Evolutionary conservation across 1,284 basidiomycete genomes (phyloP), one percentile per base, ranked within the genome.

Genomic region (Anthracocystis walkeri): DNA sequence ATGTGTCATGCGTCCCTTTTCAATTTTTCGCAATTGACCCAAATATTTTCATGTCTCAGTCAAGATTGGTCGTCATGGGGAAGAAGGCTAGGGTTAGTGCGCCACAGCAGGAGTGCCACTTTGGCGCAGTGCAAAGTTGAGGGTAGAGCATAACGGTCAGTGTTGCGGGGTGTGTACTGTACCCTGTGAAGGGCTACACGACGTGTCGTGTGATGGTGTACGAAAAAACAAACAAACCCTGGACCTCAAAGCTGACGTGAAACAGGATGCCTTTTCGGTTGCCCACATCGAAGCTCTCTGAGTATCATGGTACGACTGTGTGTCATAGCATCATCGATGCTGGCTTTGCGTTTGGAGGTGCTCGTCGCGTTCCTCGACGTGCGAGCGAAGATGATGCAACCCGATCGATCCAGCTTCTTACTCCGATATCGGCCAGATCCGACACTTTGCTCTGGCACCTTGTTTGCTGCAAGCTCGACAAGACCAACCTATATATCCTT

Each of bases 231-330:
- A 46, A 16, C 16, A 27, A 48, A 29, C 46, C 46, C 46, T 48
- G 5, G 29, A 48, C 46, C 46, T 48, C 46, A 29, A 48, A 29
- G 46, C 46, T 48, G 46, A 48, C 46, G 46, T 48, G 46, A 48
- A 48, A 48, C 46, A 48, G 8, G n/a, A 25, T 48, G 27, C 35
- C 35, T 14, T 3, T 48, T 48, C 46, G 46, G 46, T 27, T 48
- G 46, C 46, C 46, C 27, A 29, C 46, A 14, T 38, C 14, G 35
- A 38, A 14, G 16, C 7, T 29, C 45, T 27, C n/a, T 18, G 45
- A 12, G 14, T 23, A 27, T n/a, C 16, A n/a, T 8, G 23, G 27
- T n/a, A 48, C 7, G 23, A 38, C 11, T 16, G 12, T 5, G 44
- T 25, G 5, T 46, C 23, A 11, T 25, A 12, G 44, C 44, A 46